phyloP scores from a whole-genome alignment of 2,329 filamentous ascomycete species.

The Exophiala calicioides region DNA sequence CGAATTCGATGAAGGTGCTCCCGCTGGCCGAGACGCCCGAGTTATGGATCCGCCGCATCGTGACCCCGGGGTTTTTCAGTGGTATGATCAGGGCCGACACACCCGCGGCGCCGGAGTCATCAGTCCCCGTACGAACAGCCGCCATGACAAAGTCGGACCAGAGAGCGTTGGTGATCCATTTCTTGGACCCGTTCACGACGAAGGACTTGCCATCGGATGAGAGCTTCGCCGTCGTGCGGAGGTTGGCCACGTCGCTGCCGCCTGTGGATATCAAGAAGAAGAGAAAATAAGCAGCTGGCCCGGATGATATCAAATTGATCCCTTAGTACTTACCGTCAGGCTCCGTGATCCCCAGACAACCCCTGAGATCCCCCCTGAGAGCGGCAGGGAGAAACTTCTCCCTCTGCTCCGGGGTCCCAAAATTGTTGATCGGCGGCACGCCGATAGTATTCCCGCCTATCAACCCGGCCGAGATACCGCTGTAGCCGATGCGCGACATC shows the following conservation, averaged over 20 bases:
- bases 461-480: background rate
- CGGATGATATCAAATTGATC: too few species aligned
- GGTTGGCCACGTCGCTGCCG: conserved; percentile 69
- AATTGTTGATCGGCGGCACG: background rate
- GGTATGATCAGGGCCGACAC: conserved; percentile 69
- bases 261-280: conserved; percentile 51
- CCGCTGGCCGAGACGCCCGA: conserved; percentile 62
- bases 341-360: conserved; percentile 1
- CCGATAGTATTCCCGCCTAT: background rate
- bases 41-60: conserved; percentile 58
- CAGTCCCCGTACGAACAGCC: conserved; percentile 65
- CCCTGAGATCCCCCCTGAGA: background rate
- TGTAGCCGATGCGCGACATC: background rate
- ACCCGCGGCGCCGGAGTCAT: conserved; percentile 59
- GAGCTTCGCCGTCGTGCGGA: conserved; percentile 6
- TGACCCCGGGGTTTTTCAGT: conserved; percentile 65
- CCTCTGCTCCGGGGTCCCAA: background rate
- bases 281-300: background rate
- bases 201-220: conserved; percentile 64
- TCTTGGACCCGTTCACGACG: conserved; percentile 67
- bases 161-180: conserved; percentile 76
- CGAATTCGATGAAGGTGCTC: conserved; percentile 70
- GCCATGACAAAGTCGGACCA: conserved; percentile 68
- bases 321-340: background rate
- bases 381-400: background rate